Evolutionary conservation across 208 protist species (phyloP).

Genomic region (Porcisia deanei): DNA sequence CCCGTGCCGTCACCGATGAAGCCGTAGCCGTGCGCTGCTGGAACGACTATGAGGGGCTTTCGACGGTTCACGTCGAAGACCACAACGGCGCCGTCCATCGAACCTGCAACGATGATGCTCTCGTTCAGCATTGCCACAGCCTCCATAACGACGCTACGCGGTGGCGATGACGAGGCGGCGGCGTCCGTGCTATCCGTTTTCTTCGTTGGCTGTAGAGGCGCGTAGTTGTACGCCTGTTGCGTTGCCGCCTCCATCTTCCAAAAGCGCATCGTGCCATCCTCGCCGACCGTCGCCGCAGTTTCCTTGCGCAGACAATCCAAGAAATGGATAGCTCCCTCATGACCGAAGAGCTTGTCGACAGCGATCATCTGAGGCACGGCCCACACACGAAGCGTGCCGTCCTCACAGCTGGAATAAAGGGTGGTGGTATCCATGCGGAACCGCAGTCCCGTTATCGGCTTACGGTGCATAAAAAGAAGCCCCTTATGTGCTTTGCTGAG

Average conservation of each 20-base stretch:
- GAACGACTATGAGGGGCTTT: constrained; percentile 60
- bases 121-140: constrained; percentile 87
- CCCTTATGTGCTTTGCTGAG: constrained; percentile 61
- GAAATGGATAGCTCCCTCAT: constrained; percentile 63
- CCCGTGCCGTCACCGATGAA: constrained; percentile 86
- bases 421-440: constrained; percentile 72
- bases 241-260: constrained; percentile 90
- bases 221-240: constrained; percentile 71
- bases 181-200: not conserved
- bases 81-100: constrained; percentile 76
- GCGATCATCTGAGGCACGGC: constrained; percentile 82
- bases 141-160: constrained; percentile 53
- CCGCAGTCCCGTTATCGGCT: constrained; percentile 80
- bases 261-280: constrained; percentile 88
- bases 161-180: not conserved
- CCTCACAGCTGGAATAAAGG: constrained; percentile 73
- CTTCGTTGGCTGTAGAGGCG: constrained; percentile 13
- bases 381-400: constrained; percentile 89
- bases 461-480: constrained; percentile 83
- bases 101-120: constrained; percentile 61
- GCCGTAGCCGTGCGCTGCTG: constrained; percentile 76
- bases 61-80: constrained; percentile 85
- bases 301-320: constrained; percentile 72
- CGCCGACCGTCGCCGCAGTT: constrained; percentile 76
- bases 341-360: constrained; percentile 88